Conservation (phyloP, 2,329 filamentous ascomycete species). For the Ophidiomyces ophidiicola region DNA sequence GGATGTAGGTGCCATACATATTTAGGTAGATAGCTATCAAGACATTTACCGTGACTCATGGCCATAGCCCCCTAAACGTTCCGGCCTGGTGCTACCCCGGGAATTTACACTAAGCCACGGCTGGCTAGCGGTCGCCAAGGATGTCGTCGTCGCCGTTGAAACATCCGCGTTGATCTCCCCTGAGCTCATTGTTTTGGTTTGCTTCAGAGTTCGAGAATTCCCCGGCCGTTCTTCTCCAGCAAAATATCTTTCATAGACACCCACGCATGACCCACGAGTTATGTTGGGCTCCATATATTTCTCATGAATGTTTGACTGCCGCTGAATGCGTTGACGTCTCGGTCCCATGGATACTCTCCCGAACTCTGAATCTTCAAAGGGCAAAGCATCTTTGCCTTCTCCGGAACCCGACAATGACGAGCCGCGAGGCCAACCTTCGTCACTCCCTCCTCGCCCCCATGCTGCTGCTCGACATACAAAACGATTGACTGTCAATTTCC, state of each 20-base stretch:
- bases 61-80: no score
- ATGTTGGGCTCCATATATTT: neutral
- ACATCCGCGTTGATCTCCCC: no score
- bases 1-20: no score
- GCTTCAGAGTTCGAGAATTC: neutral
- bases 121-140: constrained; percentile 1
- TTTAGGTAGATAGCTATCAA: no score
- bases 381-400: constrained; percentile 5
- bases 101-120: neutral
- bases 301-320: neutral
- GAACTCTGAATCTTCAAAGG: constrained; percentile 2
- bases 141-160: no score
- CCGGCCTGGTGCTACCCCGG: no score
- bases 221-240: no score
- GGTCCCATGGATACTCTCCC: constrained; percentile 12
- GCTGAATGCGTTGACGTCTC: neutral
- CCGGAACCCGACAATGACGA: constrained; percentile 11
- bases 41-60: no score
- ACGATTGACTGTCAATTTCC: constrained; percentile 37
- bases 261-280: neutral
- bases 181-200: constrained; percentile 7
- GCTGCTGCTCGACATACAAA: constrained; percentile 32
- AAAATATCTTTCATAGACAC: no score
- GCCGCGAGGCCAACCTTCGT: constrained; percentile 23
- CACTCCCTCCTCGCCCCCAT: constrained; percentile 26